Percentiles rank a stretch among this genome's conserved stretches.
These are phyloP conservation scores for Claviceps quebecensis DNA, from an alignment of 2,329 filamentous ascomycete genomes.

Conservation along the genomic window DNA sequence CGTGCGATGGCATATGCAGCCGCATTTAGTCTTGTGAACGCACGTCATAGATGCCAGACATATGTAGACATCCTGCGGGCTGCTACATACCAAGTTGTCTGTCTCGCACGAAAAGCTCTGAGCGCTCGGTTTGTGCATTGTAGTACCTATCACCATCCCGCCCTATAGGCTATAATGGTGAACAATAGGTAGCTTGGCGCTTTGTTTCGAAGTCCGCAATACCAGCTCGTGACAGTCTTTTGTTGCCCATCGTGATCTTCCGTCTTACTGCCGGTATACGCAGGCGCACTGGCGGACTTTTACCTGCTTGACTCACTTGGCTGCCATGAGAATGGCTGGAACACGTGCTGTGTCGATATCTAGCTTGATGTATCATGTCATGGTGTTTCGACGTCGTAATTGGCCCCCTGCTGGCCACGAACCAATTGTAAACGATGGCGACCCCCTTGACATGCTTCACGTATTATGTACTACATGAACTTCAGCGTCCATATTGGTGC, in stretches of 20 bases:
- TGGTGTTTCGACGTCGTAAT: too few species aligned
- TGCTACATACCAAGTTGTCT: not conserved
- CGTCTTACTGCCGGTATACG: not conserved
- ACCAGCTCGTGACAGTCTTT: not conserved
- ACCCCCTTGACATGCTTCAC: conserved; percentile 1
- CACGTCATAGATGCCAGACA: not conserved
- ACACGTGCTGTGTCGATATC: too few species aligned
- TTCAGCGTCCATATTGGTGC: not conserved
- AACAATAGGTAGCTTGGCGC: too few species aligned
- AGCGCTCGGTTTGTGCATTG: too few species aligned
- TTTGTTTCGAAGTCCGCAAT: too few species aligned
- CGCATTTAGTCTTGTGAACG: not conserved
- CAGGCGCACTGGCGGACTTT: not conserved
- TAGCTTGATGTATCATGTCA: too few species aligned
- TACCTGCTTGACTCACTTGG: not conserved
- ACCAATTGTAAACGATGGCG: not conserved
- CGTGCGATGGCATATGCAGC: not conserved
- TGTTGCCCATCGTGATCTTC: not conserved
- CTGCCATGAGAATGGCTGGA: not conserved
- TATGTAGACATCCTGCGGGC: not conserved
- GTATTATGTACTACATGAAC: not conserved
- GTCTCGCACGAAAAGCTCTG: too few species aligned
- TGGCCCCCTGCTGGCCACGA: not conserved
- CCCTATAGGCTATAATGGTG: too few species aligned
- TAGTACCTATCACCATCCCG: too few species aligned